Base-by-base conservation (phyloP, 148 eudicot genomes). In the Hydrangea macrophylla region DNA sequence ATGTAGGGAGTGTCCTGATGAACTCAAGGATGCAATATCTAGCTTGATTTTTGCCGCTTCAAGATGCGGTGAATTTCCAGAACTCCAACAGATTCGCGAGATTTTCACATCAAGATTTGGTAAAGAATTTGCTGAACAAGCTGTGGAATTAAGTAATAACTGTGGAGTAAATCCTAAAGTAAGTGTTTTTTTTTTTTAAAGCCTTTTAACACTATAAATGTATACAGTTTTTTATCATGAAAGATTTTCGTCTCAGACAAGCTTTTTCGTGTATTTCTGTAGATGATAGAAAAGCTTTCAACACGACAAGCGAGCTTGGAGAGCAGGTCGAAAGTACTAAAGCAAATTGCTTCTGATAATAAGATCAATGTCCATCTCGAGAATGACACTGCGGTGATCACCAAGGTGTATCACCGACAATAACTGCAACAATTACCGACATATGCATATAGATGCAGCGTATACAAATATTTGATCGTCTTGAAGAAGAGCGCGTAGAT, bases 41-140 rank as follows among this genome's bases (percentile, higher is more conserved):
- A 81, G 84, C 74, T 79, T 88, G 75, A 79, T 88, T 17, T 88
- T 57, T 62, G 86, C 83, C 17, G 82, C 92, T 51, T 65, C 87
- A 35, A 81, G 92, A 75, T 77, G 82, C 1, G 83, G 89, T 37
- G 86, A 79, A 55, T 77, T 83, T 51, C 89, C 89, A 42, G 87
- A 88, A 65, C 84, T 88, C 45, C 78, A 65, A 45, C 81, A 88
- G 58, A 45, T 81, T 44, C 78, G 87, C 31, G 70, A 70, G 3
- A 81, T 76, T 33, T 78, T 83, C 78, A 35, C 68, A 42, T 68
- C 78, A 12, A 77, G 62, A 24, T 83, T 64, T 64, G 92, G 92
- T 40, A 78, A 85, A 30, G 81, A 85, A 53, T 88, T 68, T 69
- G 70, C 72, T 24, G 23, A 70, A 59, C 68, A 70, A 54, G 77